Percentiles rank a stretch among this genome's conserved stretches.
Evolutionary conservation across 257 asterid species (phyloP).

Genomic region (Nicotiana otophora): DNA sequence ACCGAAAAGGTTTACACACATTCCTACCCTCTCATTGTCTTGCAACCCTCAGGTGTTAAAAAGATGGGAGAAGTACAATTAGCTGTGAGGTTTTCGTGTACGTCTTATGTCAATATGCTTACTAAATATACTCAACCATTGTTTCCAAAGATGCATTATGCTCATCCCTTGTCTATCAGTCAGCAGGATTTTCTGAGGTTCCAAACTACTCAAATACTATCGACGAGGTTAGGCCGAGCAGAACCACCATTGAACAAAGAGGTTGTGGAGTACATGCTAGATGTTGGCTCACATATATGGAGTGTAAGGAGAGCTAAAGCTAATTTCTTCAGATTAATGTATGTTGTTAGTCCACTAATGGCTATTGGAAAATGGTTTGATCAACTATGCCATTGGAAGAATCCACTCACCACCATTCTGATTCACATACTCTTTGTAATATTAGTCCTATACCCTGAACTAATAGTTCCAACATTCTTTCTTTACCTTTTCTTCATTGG

Average conservation of each 20-base stretch:
- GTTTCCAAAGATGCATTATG: constrained; percentile 78
- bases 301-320: constrained; percentile 77
- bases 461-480: constrained; percentile 63
- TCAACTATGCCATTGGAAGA: constrained; percentile 70
- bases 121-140: constrained; percentile 52
- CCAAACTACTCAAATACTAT: constrained; percentile 49
- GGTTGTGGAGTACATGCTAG: constrained; percentile 61
- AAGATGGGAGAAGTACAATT: constrained; percentile 81
- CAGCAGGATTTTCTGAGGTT: constrained; percentile 48
- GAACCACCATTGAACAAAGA: constrained; percentile 79
- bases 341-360: constrained; percentile 38
- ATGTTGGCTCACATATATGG: constrained; percentile 71
- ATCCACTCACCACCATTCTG: constrained; percentile 72
- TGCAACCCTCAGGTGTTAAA: constrained; percentile 61
- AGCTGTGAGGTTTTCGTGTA: constrained; percentile 69
- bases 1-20: constrained; percentile 78
- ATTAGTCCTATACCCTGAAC: constrained; percentile 50
- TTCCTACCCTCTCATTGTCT: constrained; percentile 64
- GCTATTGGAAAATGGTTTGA: constrained; percentile 58
- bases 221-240: constrained; percentile 47
- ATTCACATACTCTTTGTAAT: constrained; percentile 58
- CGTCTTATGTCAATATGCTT: constrained; percentile 61
- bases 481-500: constrained; percentile 65
- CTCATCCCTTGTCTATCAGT: constrained; percentile 51
- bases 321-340: constrained; percentile 47